Conservation (phyloP, 208 protist species). For the Trypanosoma boissoni region DNA sequence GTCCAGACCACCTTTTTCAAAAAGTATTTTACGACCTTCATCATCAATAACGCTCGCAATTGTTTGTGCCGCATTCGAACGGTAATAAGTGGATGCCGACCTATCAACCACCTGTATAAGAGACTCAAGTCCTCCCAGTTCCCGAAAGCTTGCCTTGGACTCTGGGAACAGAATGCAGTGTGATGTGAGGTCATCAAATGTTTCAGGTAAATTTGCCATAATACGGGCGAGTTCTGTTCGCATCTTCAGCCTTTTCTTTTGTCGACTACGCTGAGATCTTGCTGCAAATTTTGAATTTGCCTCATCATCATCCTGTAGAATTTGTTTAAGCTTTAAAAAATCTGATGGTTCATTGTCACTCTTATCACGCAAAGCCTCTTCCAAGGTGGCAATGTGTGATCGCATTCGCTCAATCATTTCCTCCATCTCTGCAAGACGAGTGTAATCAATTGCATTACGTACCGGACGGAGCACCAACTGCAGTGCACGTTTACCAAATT, state of each 20-base stretch:
- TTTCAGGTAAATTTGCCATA: constrained; percentile 87
- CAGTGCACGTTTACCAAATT: constrained; percentile 87
- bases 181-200: constrained; percentile 89
- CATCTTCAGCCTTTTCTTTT: constrained; percentile 65
- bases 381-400: constrained; percentile 75
- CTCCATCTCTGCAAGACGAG: constrained; percentile 90
- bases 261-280: constrained; percentile 23
- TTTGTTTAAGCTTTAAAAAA: constrained; percentile 81
- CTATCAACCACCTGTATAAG: constrained; percentile 83
- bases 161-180: constrained; percentile 88
- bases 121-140: constrained; percentile 77
- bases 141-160: constrained; percentile 76
- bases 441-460: constrained; percentile 91
- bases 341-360: constrained; percentile 49
- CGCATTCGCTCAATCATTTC: constrained; percentile 92
- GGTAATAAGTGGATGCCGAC: constrained; percentile 80
- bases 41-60: constrained; percentile 89
- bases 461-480: constrained; percentile 86
- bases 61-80: constrained; percentile 83
- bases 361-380: constrained; percentile 76
- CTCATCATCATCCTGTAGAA: constrained; percentile 55
- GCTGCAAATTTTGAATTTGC: constrained; percentile 6
- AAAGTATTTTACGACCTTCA: constrained; percentile 57
- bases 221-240: constrained; percentile 87
- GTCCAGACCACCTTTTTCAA: constrained; percentile 61